phyloP scores from a whole-genome alignment of 2,329 filamentous ascomycete species.

The Trichoderma koningiopsis region DNA sequence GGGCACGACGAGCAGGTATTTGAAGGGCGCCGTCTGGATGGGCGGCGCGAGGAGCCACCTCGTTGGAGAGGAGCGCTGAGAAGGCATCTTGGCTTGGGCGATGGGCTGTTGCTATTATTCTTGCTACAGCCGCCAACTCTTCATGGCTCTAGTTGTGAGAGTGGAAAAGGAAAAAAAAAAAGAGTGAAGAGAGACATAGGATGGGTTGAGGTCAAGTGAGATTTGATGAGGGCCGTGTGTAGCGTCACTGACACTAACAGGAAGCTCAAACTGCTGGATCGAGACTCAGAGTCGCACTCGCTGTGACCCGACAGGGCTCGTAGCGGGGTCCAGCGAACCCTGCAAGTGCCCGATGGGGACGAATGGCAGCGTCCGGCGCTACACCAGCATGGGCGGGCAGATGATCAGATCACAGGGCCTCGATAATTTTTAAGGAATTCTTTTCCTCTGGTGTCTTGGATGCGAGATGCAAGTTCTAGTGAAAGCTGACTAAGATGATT shows the following conservation, averaged over 20 bases:
- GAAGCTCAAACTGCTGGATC: not conserved
- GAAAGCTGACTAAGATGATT: not conserved
- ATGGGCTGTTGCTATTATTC: not conserved
- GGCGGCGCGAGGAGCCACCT: conserved; percentile 39
- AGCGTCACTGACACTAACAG: not conserved
- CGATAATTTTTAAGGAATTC: not conserved
- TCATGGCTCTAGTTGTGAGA: not conserved
- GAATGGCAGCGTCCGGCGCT: not conserved
- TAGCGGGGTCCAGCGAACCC: not conserved
- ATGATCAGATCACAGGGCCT: not conserved
- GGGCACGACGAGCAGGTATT: conserved; percentile 54
- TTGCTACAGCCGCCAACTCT: not conserved
- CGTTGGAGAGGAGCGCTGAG: not conserved
- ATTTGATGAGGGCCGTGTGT: not conserved
- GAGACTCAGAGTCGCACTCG: not conserved
- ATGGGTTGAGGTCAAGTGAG: not conserved
- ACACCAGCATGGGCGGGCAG: not conserved
- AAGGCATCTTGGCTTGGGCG: not conserved
- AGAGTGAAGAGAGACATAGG: not conserved
- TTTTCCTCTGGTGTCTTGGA: not conserved
- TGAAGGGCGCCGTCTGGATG: conserved; percentile 55
- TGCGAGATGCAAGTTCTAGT: not conserved
- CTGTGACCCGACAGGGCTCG: not conserved
- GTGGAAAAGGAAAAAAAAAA: not conserved
- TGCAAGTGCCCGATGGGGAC: not conserved